Evolutionary conservation across 2,329 filamentous ascomycete genomes (phyloP).

Genomic region (Hymenotorrendiella dingleyae): DNA sequence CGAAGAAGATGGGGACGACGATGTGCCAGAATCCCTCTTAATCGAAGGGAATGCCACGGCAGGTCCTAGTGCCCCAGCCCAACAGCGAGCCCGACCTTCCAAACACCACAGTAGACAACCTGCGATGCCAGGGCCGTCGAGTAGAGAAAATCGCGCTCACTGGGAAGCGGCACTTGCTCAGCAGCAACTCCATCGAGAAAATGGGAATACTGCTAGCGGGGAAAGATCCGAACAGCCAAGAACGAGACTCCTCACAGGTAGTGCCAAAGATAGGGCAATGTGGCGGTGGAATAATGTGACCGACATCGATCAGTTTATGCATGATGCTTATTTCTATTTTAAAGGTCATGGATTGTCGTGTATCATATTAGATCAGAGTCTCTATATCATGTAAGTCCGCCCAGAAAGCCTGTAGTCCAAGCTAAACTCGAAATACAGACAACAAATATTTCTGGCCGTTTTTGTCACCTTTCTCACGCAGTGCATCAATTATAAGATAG

Average conservation of each 20-base stretch:
- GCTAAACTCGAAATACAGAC: slow-evolving; percentile 36
- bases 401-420: not conserved
- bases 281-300: slow-evolving; percentile 69
- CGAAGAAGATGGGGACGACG: slow-evolving; percentile 37
- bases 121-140: slow-evolving; percentile 38
- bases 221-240: slow-evolving; percentile 38
- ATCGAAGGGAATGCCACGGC: slow-evolving; percentile 46
- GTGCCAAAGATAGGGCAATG: slow-evolving; percentile 61
- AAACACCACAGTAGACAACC: slow-evolving; percentile 18
- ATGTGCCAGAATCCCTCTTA: slow-evolving; percentile 58
- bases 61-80: slow-evolving; percentile 22
- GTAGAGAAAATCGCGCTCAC: slow-evolving; percentile 41
- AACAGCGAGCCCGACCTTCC: slow-evolving; percentile 15
- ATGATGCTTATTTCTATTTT: slow-evolving; percentile 65
- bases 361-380: slow-evolving; percentile 50
- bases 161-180: slow-evolving; percentile 51
- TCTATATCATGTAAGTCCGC: slow-evolving; percentile 50
- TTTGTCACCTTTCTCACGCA: slow-evolving; percentile 64
- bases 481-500: slow-evolving; percentile 60
- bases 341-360: slow-evolving; percentile 63
- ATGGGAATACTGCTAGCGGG: slow-evolving; percentile 30
- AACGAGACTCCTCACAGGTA: slow-evolving; percentile 41
- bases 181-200: slow-evolving; percentile 40
- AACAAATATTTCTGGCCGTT: slow-evolving; percentile 59
- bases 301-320: slow-evolving; percentile 64